phyloP scores from a whole-genome alignment of 78 protist genomes.

The Dictyostelium citrinum region DNA sequence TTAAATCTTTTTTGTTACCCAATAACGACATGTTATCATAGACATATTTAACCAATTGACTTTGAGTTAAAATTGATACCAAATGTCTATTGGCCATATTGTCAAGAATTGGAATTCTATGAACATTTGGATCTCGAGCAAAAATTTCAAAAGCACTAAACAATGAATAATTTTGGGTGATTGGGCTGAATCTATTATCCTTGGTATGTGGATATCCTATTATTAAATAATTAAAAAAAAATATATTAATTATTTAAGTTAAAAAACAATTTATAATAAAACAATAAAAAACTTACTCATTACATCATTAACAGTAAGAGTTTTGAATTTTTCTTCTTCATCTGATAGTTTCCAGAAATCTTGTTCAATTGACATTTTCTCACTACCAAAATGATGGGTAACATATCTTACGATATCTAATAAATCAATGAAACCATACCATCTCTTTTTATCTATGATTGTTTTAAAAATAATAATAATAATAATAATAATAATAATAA shows the following conservation, averaged over 20 bases:
- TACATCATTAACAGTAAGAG: constrained; percentile 52
- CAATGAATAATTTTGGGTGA: constrained; percentile 40
- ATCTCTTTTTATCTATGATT: constrained; percentile 45
- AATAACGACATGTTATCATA: constrained; percentile 20
- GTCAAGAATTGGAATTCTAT: constrained; percentile 62
- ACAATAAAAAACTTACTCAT: constrained; percentile 4
- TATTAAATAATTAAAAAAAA: neutral
- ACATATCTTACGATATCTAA: constrained; percentile 70
- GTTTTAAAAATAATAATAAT: neutral
- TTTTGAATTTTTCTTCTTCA: constrained; percentile 50
- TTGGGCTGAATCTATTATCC: constrained; percentile 55
- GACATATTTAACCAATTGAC: constrained; percentile 54
- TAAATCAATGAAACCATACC: constrained; percentile 60
- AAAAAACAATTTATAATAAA: neutral
- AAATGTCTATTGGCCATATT: constrained; percentile 44
- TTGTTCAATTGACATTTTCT: constrained; percentile 46
- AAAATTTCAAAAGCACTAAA: constrained; percentile 51
- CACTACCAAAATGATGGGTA: constrained; percentile 30
- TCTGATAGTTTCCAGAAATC: constrained; percentile 52
- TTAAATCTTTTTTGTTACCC: constrained; percentile 50
- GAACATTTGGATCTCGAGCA: constrained; percentile 68
- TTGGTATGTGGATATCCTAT: constrained; percentile 14
- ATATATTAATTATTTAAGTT: neutral
- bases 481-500: neutral
- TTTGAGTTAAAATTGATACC: constrained; percentile 56